These are phyloP conservation scores for Solanum hybrid DNA, from an alignment of 305 asterid species.

Conservation along the genomic window DNA sequence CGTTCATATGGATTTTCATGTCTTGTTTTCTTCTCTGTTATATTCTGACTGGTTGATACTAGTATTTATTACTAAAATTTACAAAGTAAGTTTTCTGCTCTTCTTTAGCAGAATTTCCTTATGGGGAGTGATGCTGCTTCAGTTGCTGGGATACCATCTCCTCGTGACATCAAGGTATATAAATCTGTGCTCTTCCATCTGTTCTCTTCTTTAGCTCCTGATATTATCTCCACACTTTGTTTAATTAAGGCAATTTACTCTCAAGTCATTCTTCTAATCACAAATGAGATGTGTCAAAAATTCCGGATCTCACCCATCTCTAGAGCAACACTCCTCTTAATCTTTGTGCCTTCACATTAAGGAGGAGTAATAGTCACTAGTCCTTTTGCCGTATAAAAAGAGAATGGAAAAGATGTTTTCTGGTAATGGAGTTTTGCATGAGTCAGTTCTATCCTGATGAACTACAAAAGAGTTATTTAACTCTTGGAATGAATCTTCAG, in stretches of 20 bases:
- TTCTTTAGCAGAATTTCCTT: conserved; percentile 14
- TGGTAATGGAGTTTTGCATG: background rate
- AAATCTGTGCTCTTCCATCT: background rate
- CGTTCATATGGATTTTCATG: background rate
- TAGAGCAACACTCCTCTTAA: background rate
- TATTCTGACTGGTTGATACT: background rate
- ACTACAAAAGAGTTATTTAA: background rate
- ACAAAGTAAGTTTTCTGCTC: background rate
- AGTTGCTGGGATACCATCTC: conserved; percentile 35
- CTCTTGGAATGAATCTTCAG: background rate
- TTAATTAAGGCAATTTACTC: background rate
- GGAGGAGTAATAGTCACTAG: background rate
- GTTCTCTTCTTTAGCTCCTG: background rate
- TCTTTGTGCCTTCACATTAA: background rate
- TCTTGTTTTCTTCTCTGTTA: background rate
- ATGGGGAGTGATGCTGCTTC: conserved; percentile 50
- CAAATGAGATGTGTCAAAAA: background rate
- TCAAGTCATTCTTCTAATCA: background rate
- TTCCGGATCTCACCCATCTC: background rate
- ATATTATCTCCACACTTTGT: background rate
- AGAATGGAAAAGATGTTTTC: background rate
- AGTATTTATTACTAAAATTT: background rate
- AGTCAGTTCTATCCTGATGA: background rate
- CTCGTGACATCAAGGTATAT: conserved; percentile 50
- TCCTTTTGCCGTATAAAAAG: background rate